Evolutionary conservation across 495 filamentous ascomycete genomes (phyloP).

Genomic region (Margaritispora aquatica): DNA sequence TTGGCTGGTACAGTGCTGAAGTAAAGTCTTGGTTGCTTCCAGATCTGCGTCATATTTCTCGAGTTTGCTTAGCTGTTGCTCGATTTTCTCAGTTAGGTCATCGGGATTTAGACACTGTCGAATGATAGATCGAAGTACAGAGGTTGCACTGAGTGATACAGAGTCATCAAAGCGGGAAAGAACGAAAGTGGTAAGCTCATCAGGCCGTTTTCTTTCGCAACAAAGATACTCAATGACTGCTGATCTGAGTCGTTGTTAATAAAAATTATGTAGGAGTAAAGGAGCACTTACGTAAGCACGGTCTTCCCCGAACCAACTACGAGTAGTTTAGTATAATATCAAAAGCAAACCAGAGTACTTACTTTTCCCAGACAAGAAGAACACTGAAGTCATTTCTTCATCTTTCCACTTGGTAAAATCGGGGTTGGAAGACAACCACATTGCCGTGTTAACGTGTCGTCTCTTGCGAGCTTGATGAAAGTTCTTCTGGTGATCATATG

Average conservation of each 20-base stretch:
- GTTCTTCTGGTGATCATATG: slow-evolving; percentile 4
- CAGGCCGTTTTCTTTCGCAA: slow-evolving; percentile 8
- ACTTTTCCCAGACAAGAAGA: slow-evolving; percentile 26
- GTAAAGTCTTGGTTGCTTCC: slow-evolving; percentile 12
- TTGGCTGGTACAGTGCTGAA: slow-evolving; percentile 12
- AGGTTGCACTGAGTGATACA: slow-evolving; percentile 16
- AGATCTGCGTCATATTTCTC: slow-evolving; percentile 8
- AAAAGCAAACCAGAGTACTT: background rate
- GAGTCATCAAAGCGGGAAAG: slow-evolving; percentile 21
- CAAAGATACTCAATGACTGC: slow-evolving; percentile 20
- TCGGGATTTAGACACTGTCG: slow-evolving; percentile 18
- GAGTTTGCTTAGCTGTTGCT: slow-evolving; percentile 6
- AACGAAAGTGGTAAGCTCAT: slow-evolving; percentile 16
- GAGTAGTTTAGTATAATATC: slow-evolving; percentile 2
- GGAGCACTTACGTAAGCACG: slow-evolving; percentile 19
- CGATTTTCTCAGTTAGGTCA: slow-evolving; percentile 8
- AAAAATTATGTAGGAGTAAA: slow-evolving; percentile 10
- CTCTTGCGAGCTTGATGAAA: slow-evolving; percentile 15
- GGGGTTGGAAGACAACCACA: slow-evolving; percentile 17
- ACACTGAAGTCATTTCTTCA: slow-evolving; percentile 10
- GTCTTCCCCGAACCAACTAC: slow-evolving; percentile 28
- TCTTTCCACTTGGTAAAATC: slow-evolving; percentile 18
- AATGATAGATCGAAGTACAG: slow-evolving; percentile 21
- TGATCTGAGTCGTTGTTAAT: slow-evolving; percentile 12
- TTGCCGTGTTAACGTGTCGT: slow-evolving; percentile 16